A percentile compares a stretch with the other conserved stretches of the same genome.
phyloP scores from a whole-genome alignment of 768 basidiomycete genomes.

The Pseudohyphozyma bogoriensis region DNA sequence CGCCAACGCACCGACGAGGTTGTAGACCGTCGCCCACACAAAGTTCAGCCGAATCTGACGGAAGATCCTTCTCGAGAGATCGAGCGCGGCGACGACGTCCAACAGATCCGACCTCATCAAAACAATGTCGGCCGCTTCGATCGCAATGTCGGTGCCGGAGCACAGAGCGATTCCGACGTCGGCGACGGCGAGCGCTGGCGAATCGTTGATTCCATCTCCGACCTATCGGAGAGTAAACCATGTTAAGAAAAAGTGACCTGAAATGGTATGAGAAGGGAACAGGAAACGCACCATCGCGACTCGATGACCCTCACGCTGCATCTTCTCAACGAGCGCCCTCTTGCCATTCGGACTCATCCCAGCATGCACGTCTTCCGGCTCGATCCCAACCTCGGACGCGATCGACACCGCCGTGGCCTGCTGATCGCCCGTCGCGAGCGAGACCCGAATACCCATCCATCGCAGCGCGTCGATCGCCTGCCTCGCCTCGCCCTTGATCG shows the following conservation, averaged over 20 bases:
- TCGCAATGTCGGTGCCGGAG: slow-evolving; percentile 90
- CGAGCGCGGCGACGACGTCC: slow-evolving; percentile 91
- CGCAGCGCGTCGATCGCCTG: slow-evolving; percentile 71
- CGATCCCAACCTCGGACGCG: slow-evolving; percentile 81
- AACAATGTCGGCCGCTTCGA: slow-evolving; percentile 96
- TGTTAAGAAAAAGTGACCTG: slow-evolving; percentile 35
- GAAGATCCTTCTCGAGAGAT: slow-evolving; percentile 82
- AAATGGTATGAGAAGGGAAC: not conserved
- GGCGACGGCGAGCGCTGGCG: slow-evolving; percentile 88
- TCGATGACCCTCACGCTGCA: slow-evolving; percentile 52
- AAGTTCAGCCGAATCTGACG: slow-evolving; percentile 83
- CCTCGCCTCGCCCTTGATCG: slow-evolving; percentile 71
- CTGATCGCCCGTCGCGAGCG: slow-evolving; percentile 90
- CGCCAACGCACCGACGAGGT: slow-evolving; percentile 31
- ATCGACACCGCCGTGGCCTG: slow-evolving; percentile 75
- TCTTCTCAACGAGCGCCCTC: slow-evolving; percentile 69
- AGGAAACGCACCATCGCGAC: slow-evolving; percentile 71
- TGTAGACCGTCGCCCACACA: slow-evolving; percentile 75
- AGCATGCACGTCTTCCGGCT: slow-evolving; percentile 71
- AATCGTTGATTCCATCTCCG: slow-evolving; percentile 98
- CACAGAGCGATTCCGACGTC: slow-evolving; percentile 94
- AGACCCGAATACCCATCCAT: slow-evolving; percentile 82
- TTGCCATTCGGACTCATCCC: slow-evolving; percentile 94
- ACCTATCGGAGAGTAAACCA: slow-evolving; percentile 51
- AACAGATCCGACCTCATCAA: slow-evolving; percentile 94